Base-by-base conservation (phyloP, 1,284 basidiomycete species). In the Cerrena zonata region DNA sequence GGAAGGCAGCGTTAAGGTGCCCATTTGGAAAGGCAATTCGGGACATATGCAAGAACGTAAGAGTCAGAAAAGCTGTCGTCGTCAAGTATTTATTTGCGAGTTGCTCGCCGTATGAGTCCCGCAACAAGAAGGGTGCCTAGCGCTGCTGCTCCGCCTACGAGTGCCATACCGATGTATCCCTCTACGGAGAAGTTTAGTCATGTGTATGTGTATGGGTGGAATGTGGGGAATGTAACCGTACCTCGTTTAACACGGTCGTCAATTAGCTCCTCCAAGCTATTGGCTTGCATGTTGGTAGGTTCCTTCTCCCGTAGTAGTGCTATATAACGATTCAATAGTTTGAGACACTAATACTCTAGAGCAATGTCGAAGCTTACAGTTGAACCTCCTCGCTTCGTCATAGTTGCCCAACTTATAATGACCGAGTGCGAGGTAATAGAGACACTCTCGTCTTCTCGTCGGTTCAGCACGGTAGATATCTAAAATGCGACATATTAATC, bases 401-500 rank as follows among this genome's bases (percentile, higher is more conserved):
- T 89, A 98, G 68, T 98, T 95, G 27, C 87, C 85, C 79, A 98
- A 87, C 77, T 99, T 99, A 72, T 93, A 98, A 69, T 99, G 88
- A 0, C 96, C 96, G 11, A 99, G 77, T 1, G 93, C 91, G 45
- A 99, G 85, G 71, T 98, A 99, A 67, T 98, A 99, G 34, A 98
- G 73, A 64, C 96, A 99, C 70, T 99, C 96, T 68, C 96, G 76
- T 56, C 96, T 78, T 57, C 96, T 80, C 27, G 82, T 71, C 10
- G 95, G 87, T 56, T 97, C 94, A 2, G 84, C 78, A 48, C 92
- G 85, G 71, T 96, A 99, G 53, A 99, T 89, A 49, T 98, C 96
- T 94, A 62, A 21, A 39, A 25, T 5, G 27, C 13, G 11, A 37
- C 15, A 22, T 15, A 15, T 41, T 27, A 30, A 12, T 34, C 15